Evolutionary conservation across 352 stramenopile species (phyloP).

Genomic region (Globisporangium camurandrum): DNA sequence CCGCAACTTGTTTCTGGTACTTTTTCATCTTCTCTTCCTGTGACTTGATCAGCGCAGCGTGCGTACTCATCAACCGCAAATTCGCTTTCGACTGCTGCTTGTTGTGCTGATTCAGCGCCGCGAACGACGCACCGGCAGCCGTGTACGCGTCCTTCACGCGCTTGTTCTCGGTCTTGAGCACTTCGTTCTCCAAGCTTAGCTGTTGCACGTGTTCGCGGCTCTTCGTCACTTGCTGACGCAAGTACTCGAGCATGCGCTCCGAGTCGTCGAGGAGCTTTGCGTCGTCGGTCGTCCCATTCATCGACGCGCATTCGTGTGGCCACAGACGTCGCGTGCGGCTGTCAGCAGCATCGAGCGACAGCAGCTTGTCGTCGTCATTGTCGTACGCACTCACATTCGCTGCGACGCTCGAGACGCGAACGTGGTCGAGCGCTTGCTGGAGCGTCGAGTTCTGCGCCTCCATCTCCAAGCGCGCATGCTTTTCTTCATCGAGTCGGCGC

Average conservation of each 20-base stretch:
- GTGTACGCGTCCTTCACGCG: constrained; percentile 92
- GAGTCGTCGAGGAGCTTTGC: constrained; percentile 74
- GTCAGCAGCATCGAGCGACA: constrained; percentile 12
- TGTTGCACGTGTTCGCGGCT: constrained; percentile 56
- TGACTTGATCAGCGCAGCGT: constrained; percentile 79
- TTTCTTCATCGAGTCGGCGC: constrained; percentile 71
- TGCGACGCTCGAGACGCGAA: constrained; percentile 33
- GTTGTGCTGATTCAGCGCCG: constrained; percentile 90
- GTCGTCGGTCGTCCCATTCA: constrained; percentile 36
- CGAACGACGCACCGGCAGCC: constrained; percentile 87
- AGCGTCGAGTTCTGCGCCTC: constrained; percentile 68
- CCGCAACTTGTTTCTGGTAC: constrained; percentile 78
- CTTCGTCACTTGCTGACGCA: constrained; percentile 76
- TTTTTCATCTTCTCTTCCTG: constrained; percentile 89
- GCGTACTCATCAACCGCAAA: constrained; percentile 83
- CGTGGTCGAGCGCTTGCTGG: constrained; percentile 57
- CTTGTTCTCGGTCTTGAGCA: constrained; percentile 83
- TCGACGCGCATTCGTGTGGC: constrained; percentile 20
- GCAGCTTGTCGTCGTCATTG: constrained; percentile 29
- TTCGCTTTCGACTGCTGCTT: constrained; percentile 92
- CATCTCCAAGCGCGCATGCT: constrained; percentile 56
- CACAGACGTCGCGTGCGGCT: constrained; percentile 5
- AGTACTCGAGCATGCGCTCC: constrained; percentile 79
- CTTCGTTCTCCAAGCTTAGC: constrained; percentile 69
- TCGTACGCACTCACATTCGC: constrained; percentile 18